Percentiles rank a stretch among this genome's conserved stretches.
Evolutionary conservation across 2,329 filamentous ascomycete genomes (phyloP).

Genomic region (Pseudocercospora ulei): DNA sequence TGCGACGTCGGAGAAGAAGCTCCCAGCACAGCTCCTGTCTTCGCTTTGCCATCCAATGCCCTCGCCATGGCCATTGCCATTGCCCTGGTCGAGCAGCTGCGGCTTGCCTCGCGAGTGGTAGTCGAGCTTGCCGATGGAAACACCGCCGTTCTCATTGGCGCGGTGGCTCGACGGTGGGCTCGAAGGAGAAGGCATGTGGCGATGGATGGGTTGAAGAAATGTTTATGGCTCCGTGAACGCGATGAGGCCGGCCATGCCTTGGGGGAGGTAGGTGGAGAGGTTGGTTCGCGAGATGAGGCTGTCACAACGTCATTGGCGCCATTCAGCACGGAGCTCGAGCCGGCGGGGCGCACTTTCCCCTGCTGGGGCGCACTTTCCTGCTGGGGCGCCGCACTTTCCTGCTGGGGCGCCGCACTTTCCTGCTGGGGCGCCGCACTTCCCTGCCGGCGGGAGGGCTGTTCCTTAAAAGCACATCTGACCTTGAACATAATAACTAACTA

Average conservation of each 20-base stretch:
- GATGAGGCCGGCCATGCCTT: not conserved
- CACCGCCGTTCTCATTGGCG: slow-evolving; percentile 17
- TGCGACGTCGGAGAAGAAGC: slow-evolving; percentile 52
- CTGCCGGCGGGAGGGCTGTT: too few relatives aligned
- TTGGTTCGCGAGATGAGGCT: too few relatives aligned
- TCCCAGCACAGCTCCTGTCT: slow-evolving; percentile 42
- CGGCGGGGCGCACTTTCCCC: too few relatives aligned
- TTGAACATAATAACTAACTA: too few relatives aligned
- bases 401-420: too few relatives aligned
- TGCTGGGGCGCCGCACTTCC: too few relatives aligned
- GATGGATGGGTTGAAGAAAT: not conserved
- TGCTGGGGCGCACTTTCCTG: too few relatives aligned
- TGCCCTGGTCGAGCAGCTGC: slow-evolving; percentile 36
- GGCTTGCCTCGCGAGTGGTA: slow-evolving; percentile 38
- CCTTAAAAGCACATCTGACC: too few relatives aligned
- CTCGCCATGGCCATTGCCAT: slow-evolving; percentile 27
- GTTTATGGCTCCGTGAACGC: not conserved
- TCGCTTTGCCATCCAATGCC: slow-evolving; percentile 33
- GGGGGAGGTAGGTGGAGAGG: too few relatives aligned
- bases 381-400: too few relatives aligned
- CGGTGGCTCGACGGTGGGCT: slow-evolving; percentile 20
- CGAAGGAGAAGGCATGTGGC: slow-evolving; percentile 15
- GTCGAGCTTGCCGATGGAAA: slow-evolving; percentile 45
- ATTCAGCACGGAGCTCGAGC: too few relatives aligned
- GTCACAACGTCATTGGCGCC: too few relatives aligned